Evolutionary conservation across 768 basidiomycete genomes (phyloP).

Genomic region (Pleurotus tuber-regium): DNA sequence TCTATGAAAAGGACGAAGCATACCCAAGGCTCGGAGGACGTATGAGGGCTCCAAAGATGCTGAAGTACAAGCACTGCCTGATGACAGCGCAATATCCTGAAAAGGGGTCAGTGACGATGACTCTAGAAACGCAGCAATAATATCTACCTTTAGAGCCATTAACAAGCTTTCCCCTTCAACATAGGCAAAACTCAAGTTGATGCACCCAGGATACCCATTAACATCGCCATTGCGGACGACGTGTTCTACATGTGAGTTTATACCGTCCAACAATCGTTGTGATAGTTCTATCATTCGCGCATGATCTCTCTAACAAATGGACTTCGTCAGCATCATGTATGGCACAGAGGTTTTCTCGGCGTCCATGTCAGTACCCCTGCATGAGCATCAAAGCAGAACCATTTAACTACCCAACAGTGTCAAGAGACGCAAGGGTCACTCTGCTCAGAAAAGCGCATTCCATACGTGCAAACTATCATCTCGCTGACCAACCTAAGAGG

Average conservation of each 20-base stretch:
- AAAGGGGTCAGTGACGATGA: constrained; percentile 7
- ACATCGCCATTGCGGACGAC: constrained; percentile 94
- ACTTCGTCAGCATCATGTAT: constrained; percentile 19
- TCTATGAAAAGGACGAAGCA: constrained; percentile 12
- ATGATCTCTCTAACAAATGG: constrained; percentile 69
- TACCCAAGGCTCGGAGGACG: constrained; percentile 91
- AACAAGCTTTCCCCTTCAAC: constrained; percentile 96
- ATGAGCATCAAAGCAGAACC: constrained; percentile 66
- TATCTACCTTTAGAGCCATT: constrained; percentile 90
- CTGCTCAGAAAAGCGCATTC: constrained; percentile 18
- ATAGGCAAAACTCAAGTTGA: constrained; percentile 94
- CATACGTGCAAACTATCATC: constrained; percentile 40
- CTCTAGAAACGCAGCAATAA: neutral
- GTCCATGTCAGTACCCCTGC: constrained; percentile 89
- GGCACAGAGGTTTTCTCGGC: neutral
- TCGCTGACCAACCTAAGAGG: constrained; percentile 14
- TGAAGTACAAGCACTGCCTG: constrained; percentile 97
- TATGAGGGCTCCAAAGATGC: constrained; percentile 98
- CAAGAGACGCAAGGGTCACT: neutral
- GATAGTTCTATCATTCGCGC: constrained; percentile 70
- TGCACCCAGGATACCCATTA: constrained; percentile 91
- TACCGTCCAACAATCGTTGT: constrained; percentile 74
- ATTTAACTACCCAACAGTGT: constrained; percentile 11
- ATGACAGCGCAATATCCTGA: constrained; percentile 95
- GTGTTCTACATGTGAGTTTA: constrained; percentile 82